Evolutionary conservation across 768 basidiomycete species (phyloP), one percentile per base, ranked within the genome.

Genomic region (Paxillus rubicundulus): DNA sequence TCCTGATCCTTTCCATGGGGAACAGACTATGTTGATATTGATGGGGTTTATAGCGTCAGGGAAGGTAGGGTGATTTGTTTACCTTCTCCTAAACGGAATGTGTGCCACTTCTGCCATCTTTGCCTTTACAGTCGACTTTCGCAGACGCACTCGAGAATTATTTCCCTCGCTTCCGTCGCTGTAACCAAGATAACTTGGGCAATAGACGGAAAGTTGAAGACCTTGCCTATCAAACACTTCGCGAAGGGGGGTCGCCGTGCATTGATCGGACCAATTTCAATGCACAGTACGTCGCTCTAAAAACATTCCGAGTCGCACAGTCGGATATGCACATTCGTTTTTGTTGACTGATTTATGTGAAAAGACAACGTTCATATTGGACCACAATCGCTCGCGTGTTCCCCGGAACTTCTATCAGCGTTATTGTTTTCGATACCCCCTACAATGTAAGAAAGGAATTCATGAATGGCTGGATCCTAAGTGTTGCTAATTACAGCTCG

Each of bases 161-260:
- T 59, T 78, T 78, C 52, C 85, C 89, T 9, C 69, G 69, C 38
- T 87, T 89, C 64, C 72, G 74, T 40, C 77, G 87, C 58, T 91
- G 87, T 66, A 89, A 83, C 71, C 89, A 92, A 68, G 90, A 92
- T 61, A 85, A 90, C 49, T 76, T 92, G 39, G 90, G 88, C 16
- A 74, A 76, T 60, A 77, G 89, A 58, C 76, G 76, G 12, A 68
- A 60, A n/a, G 89, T 91, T 0, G 89, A 91, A 64, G 64, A 70
- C 9, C 68, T 84, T 34, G 85, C 82, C 5, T 70, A 82, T 52
- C 57, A 70, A 20, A 74, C 76, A 7, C 75, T 91, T 47, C 56
- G 61, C 42, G 67, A 76, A 56, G 86, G 87, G n/a, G 66, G 73
- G 44, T 91, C 86, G n/a, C 85, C 85, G 14, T 88, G 86, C 65